These are phyloP conservation scores for Fusarium continuum DNA, from an alignment of 2,329 filamentous ascomycete species.

Conservation along the genomic window DNA sequence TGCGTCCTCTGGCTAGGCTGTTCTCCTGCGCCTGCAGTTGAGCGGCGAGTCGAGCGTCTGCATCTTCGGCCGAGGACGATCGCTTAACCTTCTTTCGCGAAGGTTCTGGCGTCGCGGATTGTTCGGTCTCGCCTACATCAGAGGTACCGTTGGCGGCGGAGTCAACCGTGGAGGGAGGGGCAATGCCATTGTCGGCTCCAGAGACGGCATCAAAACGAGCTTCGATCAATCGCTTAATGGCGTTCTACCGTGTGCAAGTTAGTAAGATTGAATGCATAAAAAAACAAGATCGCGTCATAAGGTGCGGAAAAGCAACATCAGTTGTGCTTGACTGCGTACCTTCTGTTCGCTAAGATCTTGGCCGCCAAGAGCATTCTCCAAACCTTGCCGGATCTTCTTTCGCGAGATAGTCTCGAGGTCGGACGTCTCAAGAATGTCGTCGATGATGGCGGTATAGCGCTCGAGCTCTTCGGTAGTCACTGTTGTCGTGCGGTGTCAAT, in stretches of 20 bases:
- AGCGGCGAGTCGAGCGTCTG: conserved; percentile 87
- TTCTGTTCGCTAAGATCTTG: conserved; percentile 69
- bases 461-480: conserved; percentile 60
- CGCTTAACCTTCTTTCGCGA: conserved; percentile 74
- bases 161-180: conserved; percentile 51
- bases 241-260: conserved; percentile 52
- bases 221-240: conserved; percentile 77
- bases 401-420: conserved; percentile 71
- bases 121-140: conserved; percentile 57
- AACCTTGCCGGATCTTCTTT: conserved; percentile 67
- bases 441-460: conserved; percentile 67
- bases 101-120: conserved; percentile 57
- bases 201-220: conserved; percentile 77
- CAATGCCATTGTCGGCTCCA: conserved; percentile 58
- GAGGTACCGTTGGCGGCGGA: conserved; percentile 47
- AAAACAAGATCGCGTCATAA: not conserved
- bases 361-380: conserved; percentile 63
- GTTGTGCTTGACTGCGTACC: conserved; percentile 48
- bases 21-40: conserved; percentile 94
- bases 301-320: not conserved
- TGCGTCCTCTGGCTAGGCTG: conserved; percentile 68
- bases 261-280: not conserved
- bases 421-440: conserved; percentile 65
- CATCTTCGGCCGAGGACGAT: conserved; percentile 69
- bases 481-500: conserved; percentile 43